Base-by-base conservation (phyloP, 2,329 filamentous ascomycete genomes). In the Fusarium abutilonis region DNA sequence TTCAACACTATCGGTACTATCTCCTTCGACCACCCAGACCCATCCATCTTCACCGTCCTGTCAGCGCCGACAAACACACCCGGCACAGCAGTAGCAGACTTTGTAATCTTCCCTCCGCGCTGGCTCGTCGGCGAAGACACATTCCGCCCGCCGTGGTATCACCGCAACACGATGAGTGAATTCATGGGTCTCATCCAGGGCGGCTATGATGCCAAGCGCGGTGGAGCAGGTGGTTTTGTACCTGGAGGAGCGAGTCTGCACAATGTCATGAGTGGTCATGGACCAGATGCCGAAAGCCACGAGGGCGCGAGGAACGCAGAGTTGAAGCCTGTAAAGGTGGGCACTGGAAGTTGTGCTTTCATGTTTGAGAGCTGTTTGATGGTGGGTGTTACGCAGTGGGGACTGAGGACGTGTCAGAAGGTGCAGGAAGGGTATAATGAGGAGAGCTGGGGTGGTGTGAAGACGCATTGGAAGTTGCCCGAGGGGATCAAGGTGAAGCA, bases 1-100 rank as follows among this genome's bases (percentile, higher is more conserved):
- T 93, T 92, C 81, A 90, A 89, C 76, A 86, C 86, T 39, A 87
- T 93, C 40, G 90, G 90, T 17, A 86, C 82, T 51, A 86, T 91
- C 64, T 89, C 86, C 8, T 91, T 86, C 70, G 90, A 93, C 73
- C 90, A 93, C 71, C 89, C 89, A 1, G 90, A 93, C 71, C 90
- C 90, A 1, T 88, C 84, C 61, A 92, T 93, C 73, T 93, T 89
- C 77, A 92, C 86, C 1, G 88, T 91, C 5, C 79, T 90, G 21
- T 86, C 88, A 2, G 87, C 86, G 3, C 86, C 82, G 23, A 86
- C 85, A n/a, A 75, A 81, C 5, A 82, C 81, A 0, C 80, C 85
- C 0, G 86, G 87, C 6, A 89, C 88, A 0, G 86, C 89, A 11
- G 76, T 89, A 3, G 87, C 86, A 7, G 89, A 91, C 76, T 90